phyloP scores from a whole-genome alignment of 345 rosid species.

The Noccaea bulbosa region DNA sequence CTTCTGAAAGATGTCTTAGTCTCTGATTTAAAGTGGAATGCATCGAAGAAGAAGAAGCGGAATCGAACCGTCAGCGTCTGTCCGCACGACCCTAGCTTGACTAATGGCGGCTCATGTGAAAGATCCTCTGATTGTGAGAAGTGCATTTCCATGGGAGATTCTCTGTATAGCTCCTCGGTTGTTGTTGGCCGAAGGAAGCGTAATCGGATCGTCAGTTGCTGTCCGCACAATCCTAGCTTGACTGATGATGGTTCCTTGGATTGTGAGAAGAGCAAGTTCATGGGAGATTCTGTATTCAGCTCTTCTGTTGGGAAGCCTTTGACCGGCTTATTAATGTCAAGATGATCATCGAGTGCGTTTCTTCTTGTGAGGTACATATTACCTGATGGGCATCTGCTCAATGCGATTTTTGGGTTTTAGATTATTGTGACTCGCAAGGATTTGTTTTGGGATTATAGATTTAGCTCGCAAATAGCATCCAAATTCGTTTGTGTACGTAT shows the following conservation, averaged over 20 bases:
- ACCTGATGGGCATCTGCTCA: constrained; percentile 35
- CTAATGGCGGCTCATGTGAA: constrained; percentile 24
- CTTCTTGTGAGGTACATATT: constrained; percentile 31
- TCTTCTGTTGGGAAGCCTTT: constrained; percentile 56
- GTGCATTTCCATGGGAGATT: constrained; percentile 61
- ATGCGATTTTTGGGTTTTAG: constrained; percentile 40
- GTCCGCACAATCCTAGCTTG: constrained; percentile 41
- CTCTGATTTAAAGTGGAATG: constrained; percentile 66
- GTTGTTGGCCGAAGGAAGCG: constrained; percentile 50
- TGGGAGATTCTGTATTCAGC: constrained; percentile 55
- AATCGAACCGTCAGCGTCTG: constrained; percentile 45
- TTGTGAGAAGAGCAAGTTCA: constrained; percentile 72
- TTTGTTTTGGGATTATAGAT: constrained; percentile 24
- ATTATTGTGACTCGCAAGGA: constrained; percentile 34
- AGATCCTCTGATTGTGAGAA: constrained; percentile 60
- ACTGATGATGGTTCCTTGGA: constrained; percentile 45
- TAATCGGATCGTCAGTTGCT: constrained; percentile 47
- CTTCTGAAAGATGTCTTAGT: constrained; percentile 60
- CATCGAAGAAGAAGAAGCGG: constrained; percentile 69
- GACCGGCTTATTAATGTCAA: constrained; percentile 69
- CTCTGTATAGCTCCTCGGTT: constrained; percentile 49
- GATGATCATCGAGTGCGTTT: constrained; percentile 47
- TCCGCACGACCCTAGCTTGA: constrained; percentile 39
- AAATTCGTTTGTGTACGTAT: constrained; percentile 33
- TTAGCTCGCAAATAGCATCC: constrained; percentile 42